Conservation (phyloP, 2,329 filamentous ascomycete species). For the Cladosporium sp. region DNA sequence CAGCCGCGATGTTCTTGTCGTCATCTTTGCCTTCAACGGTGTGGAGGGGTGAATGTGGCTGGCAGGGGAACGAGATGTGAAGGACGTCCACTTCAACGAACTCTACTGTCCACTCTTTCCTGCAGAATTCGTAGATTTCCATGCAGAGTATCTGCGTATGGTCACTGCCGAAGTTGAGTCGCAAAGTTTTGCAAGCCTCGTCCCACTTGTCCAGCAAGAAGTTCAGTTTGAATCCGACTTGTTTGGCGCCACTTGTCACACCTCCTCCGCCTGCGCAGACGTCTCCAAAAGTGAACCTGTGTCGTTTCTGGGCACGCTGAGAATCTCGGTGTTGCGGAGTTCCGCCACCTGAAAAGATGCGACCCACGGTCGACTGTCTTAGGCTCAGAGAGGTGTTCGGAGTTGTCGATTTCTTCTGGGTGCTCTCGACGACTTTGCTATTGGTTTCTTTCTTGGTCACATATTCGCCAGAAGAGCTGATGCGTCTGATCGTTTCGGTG, state of each 20-base stretch:
- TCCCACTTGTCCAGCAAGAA: conserved; percentile 62
- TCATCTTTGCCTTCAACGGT: conserved; percentile 56
- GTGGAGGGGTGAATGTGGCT: conserved; percentile 69
- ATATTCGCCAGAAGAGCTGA: neutral
- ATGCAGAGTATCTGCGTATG: conserved; percentile 34
- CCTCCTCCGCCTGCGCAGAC: conserved; percentile 71
- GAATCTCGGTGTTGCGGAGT: neutral
- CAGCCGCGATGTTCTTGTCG: conserved; percentile 60
- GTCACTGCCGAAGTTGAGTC: conserved; percentile 45
- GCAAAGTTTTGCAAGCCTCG: conserved; percentile 56
- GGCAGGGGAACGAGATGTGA: conserved; percentile 74
- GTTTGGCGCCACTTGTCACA: conserved; percentile 58
- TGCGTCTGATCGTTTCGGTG: neutral
- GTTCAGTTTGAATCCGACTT: conserved; percentile 55
- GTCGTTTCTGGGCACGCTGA: neutral
- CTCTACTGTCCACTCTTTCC: conserved; percentile 20
- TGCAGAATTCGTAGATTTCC: conserved; percentile 45
- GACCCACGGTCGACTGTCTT: neutral
- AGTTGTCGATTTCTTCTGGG: neutral
- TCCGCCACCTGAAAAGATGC: neutral
- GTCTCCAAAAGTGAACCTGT: conserved; percentile 63
- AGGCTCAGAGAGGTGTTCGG: neutral
- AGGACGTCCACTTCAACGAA: conserved; percentile 56
- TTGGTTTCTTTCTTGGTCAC: neutral
- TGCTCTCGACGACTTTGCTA: neutral